phyloP scores from a whole-genome alignment of 148 eudicot genomes.

The Vaccinium corymbosum region DNA sequence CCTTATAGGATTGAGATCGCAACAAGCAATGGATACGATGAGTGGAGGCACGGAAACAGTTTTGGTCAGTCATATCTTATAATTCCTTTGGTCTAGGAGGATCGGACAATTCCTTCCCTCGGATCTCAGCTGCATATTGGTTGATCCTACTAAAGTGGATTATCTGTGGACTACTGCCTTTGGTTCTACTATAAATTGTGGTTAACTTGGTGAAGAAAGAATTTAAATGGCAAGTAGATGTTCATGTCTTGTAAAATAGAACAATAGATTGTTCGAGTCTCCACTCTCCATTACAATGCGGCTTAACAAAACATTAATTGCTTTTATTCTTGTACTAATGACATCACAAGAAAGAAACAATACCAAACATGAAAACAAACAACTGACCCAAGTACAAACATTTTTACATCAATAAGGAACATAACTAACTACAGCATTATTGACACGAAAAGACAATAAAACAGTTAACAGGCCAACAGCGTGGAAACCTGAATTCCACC shows the following conservation, averaged over 20 bases:
- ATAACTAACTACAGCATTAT: conserved; percentile 1
- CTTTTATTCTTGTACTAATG: neutral
- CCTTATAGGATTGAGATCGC: neutral
- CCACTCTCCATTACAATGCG: neutral
- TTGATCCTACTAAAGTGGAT: neutral
- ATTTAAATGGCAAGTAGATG: neutral
- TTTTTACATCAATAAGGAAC: conserved; percentile 1
- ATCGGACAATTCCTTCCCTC: neutral
- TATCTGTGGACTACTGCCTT: neutral
- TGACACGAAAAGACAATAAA: neutral
- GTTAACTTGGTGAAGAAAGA: neutral
- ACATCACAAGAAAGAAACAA: neutral
- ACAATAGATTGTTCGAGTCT: neutral
- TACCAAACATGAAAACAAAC: neutral
- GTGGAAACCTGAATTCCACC: neutral
- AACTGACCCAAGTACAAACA: neutral
- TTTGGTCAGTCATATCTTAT: neutral
- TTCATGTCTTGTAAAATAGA: neutral
- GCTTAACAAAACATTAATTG: neutral
- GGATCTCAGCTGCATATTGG: neutral
- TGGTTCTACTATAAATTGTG: neutral
- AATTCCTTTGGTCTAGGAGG: neutral
- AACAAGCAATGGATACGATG: neutral
- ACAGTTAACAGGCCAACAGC: neutral
- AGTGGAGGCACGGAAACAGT: neutral